Evolutionary conservation across 805 yeast species (phyloP).

Genomic region (Candida insectalens): DNA sequence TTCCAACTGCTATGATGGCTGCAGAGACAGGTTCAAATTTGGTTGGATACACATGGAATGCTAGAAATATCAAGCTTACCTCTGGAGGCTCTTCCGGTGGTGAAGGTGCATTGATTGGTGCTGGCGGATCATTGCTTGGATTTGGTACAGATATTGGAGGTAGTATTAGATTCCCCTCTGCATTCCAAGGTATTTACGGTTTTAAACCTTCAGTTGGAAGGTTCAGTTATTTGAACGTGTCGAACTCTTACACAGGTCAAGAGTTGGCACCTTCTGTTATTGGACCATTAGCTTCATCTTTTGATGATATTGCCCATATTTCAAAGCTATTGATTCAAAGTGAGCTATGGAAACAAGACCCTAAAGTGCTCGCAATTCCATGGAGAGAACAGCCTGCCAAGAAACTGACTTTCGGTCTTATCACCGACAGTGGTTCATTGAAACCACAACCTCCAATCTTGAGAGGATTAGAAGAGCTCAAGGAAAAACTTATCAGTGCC

Average conservation of each 20-base stretch:
- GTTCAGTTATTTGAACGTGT: conserved; percentile 17
- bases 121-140: conserved; percentile 49
- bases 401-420: conserved; percentile 34
- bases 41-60: conserved; percentile 28
- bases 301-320: conserved; percentile 26
- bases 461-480: conserved; percentile 30
- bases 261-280: conserved; percentile 21
- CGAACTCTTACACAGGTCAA: conserved; percentile 23
- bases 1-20: conserved; percentile 35
- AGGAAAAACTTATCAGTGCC: conserved; percentile 12
- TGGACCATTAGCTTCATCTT: conserved; percentile 21
- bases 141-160: conserved; percentile 57
- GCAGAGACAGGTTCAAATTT: conserved; percentile 29
- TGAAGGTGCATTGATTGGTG: conserved; percentile 37
- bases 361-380: conserved; percentile 36
- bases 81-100: conserved; percentile 40
- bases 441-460: conserved; percentile 38
- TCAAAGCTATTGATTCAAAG: conserved; percentile 19
- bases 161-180: conserved; percentile 47
- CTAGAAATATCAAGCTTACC: conserved; percentile 27
- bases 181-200: conserved; percentile 45
- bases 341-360: conserved; percentile 38
- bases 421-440: conserved; percentile 31
- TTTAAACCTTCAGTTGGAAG: conserved; percentile 37
- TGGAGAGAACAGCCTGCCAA: conserved; percentile 23